Evolutionary conservation across 768 basidiomycete genomes (phyloP), one percentile per base, ranked within the genome.

Genomic region (Russula olivacea): DNA sequence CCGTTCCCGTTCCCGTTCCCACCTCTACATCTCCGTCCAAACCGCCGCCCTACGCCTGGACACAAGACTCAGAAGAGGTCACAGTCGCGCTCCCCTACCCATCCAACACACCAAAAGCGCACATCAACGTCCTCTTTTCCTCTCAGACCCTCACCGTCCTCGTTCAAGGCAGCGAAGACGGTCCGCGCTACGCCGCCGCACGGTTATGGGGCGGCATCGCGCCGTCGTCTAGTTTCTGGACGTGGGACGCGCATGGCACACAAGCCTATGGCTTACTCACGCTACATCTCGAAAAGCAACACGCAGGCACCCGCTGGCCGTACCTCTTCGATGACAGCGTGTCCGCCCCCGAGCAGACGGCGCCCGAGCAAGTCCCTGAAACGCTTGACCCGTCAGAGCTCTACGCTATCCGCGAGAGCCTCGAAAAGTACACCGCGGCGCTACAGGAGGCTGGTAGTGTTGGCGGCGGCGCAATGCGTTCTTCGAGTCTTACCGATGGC

Each of bases 31-130:
- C 71, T 21, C 76, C 76, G 1, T 71, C 74, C 11, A 86, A 80
- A 66, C 89, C 88, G 3, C 83, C 84, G 30, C 89, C 93, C 0
- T 98, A 94, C 74, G 91, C 92, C 1, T 99, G 96, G 96, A 91
- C 86, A 0, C 96, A 99, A 71, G 86, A 88, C 4, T 72, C 83
- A 1, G 92, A 94, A 71, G 83, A 90, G 0, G 77, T 98, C 55
- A 93, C 91, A 0, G 74, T 98, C 48, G 87, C 86, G 0, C 86
- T 98, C 70, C 85, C 91, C 6, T 79, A 97, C n/a, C 91, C 91
- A 1, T 81, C 88, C 0, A 78, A 75, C 55, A 89, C 85, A 0
- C 72, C 80, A 1, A 87, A 83, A 63, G 78, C 79, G 25, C 76
- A 78, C 49, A 89, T 96, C 71, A 82, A 78, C 65, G 83, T 91